phyloP scores from a whole-genome alignment of 2,329 filamentous ascomycete species.

The Dendryphion nanum region DNA sequence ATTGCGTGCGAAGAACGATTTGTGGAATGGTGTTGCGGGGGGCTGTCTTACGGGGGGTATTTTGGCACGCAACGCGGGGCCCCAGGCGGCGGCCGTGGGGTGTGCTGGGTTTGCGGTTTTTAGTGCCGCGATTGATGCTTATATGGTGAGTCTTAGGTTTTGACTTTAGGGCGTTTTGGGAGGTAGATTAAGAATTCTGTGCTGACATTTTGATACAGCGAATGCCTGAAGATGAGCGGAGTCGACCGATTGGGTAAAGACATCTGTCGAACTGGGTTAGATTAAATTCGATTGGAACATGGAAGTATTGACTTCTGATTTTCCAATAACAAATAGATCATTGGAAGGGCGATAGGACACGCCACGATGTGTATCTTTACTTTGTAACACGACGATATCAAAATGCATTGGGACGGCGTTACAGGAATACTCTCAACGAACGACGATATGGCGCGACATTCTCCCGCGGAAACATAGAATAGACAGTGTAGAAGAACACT shows the following conservation, averaged over 20 bases:
- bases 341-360: no score
- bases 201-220: conserved; percentile 18
- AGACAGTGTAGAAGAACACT: no score
- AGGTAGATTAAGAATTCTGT: neutral
- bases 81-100: conserved; percentile 81
- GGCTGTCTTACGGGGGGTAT: conserved; percentile 91
- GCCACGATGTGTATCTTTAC: no score
- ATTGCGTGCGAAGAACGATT: conserved; percentile 86
- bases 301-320: no score
- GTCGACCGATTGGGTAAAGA: conserved; percentile 37
- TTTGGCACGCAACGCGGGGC: conserved; percentile 80
- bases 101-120: conserved; percentile 95
- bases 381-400: no score
- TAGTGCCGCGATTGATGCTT: conserved; percentile 85
- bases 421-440: no score
- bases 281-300: no score
- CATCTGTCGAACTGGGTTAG: no score
- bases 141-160: conserved; percentile 55
- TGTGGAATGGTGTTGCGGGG: conserved; percentile 81
- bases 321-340: no score
- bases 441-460: no score
- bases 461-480: no score
- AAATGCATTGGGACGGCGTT: no score
- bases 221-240: conserved; percentile 42
- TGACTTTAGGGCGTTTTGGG: neutral